Conservation (phyloP, 768 basidiomycete species). For the Obba rivulosa region DNA sequence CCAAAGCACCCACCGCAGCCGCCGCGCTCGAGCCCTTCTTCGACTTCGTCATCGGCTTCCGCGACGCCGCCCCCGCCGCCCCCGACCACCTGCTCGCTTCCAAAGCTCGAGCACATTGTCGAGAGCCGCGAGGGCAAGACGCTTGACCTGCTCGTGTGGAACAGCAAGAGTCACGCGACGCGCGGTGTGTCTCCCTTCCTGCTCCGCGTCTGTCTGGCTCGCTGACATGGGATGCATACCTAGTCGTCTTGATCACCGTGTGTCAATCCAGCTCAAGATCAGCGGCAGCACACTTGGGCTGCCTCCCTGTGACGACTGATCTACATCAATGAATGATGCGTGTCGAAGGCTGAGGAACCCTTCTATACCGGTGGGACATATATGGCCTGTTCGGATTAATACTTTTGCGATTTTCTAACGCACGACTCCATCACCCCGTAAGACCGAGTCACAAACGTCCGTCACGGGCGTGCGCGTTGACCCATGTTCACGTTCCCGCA, state of each 20-base stretch:
- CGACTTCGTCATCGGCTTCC: constrained; percentile 92
- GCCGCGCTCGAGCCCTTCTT: constrained; percentile 90
- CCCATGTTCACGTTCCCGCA: constrained; percentile 23
- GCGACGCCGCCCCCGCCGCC: constrained; percentile 59
- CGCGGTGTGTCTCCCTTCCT: constrained; percentile 53
- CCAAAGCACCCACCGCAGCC: constrained; percentile 69
- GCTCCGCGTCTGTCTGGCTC: no score
- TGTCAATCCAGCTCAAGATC: no score
- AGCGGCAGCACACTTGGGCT: no score
- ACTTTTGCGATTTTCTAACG: constrained; percentile 86
- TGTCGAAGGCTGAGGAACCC: constrained; percentile 71
- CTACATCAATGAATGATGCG: constrained; percentile 68
- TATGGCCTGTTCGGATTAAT: constrained; percentile 87
- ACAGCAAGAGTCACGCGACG: constrained; percentile 66
- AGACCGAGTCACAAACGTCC: constrained; percentile 25
- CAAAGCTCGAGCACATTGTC: constrained; percentile 76
- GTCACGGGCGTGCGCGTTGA: no score
- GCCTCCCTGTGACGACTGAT: constrained; percentile 39
- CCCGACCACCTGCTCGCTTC: constrained; percentile 28
- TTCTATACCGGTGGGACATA: constrained; percentile 93
- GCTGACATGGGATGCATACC: no score
- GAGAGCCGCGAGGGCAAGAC: constrained; percentile 71
- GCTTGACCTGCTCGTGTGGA: constrained; percentile 78
- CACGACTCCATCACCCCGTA: constrained; percentile 87
- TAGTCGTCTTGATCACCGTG: no score